Conservation (phyloP, 192 early-diverging fungal species). For the Pilaira anomala region DNA sequence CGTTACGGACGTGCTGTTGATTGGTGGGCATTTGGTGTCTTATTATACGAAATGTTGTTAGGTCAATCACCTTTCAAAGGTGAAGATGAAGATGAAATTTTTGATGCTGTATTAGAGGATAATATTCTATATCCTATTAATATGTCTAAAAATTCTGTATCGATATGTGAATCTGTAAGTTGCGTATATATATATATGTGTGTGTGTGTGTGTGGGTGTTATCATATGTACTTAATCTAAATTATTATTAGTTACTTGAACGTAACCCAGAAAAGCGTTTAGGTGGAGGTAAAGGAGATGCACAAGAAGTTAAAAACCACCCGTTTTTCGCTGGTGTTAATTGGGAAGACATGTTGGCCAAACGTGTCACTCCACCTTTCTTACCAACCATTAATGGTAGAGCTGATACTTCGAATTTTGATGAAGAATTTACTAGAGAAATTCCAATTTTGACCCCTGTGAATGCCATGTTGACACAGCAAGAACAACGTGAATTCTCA, state of each 20-base stretch:
- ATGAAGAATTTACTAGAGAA: constrained; percentile 92
- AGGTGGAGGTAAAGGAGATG: constrained; percentile 60
- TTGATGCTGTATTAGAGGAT: constrained; percentile 77
- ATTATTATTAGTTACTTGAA: constrained; percentile 63
- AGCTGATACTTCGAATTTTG: constrained; percentile 94
- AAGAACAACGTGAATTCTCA: constrained; percentile 85
- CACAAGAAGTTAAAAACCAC: constrained; percentile 69
- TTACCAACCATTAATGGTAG: constrained; percentile 60
- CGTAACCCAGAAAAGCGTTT: constrained; percentile 64
- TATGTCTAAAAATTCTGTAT: constrained; percentile 64
- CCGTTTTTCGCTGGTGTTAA: constrained; percentile 73
- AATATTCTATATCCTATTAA: constrained; percentile 72
- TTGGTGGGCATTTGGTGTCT: constrained; percentile 76
- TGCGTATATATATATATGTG: background rate
- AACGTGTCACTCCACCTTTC: constrained; percentile 69
- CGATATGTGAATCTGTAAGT: constrained; percentile 59
- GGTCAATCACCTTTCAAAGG: constrained; percentile 76
- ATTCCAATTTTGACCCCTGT: constrained; percentile 84
- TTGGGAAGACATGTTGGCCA: constrained; percentile 70
- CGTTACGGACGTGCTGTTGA: constrained; percentile 78
- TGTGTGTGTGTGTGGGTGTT: background rate
- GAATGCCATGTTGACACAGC: constrained; percentile 75
- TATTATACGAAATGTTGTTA: constrained; percentile 66
- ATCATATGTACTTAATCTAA: background rate
- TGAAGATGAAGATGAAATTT: constrained; percentile 84